Evolutionary conservation across 2,329 filamentous ascomycete species (phyloP), one percentile per base, ranked within the genome.

Genomic region (Apiospora saccharicola): DNA sequence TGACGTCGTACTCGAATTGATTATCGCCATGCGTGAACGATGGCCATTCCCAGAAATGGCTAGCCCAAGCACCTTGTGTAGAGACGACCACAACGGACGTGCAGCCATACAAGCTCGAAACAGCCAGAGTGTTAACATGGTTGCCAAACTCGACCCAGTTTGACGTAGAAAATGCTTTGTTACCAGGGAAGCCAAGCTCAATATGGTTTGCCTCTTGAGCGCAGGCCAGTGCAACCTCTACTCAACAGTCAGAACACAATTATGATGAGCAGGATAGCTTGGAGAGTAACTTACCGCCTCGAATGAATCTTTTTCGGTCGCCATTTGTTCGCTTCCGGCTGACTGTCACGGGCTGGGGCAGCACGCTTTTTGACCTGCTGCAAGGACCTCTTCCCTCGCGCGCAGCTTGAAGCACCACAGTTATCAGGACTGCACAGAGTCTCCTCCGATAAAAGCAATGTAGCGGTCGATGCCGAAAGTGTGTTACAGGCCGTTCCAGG

Each of bases 51-150:
- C 24, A 70, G 34, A 70, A 37, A 43, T 70, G 68, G 30, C 46
- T 43, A 13, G 68, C 68, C 68, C 68, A 70, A 30, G 47, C 68
- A 22, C 68, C 68, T n/a, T 43, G 8, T 24, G 37, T 22, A 47
- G 68, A 70, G 14, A 70, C 68, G 13, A n/a, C 68, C 44, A 70
- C 47, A 2, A 70, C 68, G 12, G 68, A 22, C 16, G 47, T 70
- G 24, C 68, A 70, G 24, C 68, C 68, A 16, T 34, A 70, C 4
- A 70, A 37, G 8, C 47, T 47, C 10, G 24, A 19, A 12, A 70
- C 68, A 5, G 47, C 68, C 8, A 70, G 68, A 43, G 8, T 4
- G 22, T 47, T 47, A 22, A 47, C 46, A 2, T 47, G 46, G 46
- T 47, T 47, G 14, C 22, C 46, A 8, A 47, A 47, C 19, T 47